Evolutionary conservation across 805 yeast genomes (phyloP).

Genomic region (Yarrowia yakushimensis): DNA sequence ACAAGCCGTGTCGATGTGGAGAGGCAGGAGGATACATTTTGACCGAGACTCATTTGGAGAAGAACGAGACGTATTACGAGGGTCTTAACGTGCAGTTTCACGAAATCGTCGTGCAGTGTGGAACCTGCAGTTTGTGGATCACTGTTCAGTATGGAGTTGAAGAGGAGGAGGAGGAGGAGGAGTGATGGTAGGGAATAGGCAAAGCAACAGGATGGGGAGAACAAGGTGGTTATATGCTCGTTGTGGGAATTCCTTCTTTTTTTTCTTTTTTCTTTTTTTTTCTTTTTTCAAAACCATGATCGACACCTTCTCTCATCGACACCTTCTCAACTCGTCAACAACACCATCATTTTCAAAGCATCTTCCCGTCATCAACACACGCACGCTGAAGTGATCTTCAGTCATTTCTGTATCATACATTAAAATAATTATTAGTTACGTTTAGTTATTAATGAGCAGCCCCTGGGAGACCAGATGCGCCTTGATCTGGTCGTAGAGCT

Average conservation of each 20-base stretch:
- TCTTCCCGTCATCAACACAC: too few species aligned
- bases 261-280: too few species aligned
- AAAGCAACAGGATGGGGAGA: too few species aligned
- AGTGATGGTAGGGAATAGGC: background rate
- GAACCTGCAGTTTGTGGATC: constrained; percentile 82
- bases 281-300: too few species aligned
- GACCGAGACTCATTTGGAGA: constrained; percentile 58
- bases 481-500: constrained; percentile 30
- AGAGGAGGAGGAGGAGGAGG: constrained; percentile 27
- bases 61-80: constrained; percentile 39
- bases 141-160: constrained; percentile 54
- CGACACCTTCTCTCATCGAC: too few species aligned
- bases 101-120: constrained; percentile 74
- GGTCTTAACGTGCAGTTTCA: constrained; percentile 4
- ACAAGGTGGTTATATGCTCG: too few species aligned
- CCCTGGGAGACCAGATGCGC: constrained; percentile 24
- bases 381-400: too few species aligned
- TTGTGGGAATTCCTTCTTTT: too few species aligned
- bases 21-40: constrained; percentile 56
- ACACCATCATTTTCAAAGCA: too few species aligned
- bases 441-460: constrained; percentile 3
- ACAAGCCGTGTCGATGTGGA: constrained; percentile 38
- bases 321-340: too few species aligned
- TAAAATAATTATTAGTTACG: constrained; percentile 2
- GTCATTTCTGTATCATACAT: background rate